A percentile compares a stretch with the other conserved stretches of the same genome.
Conservation (phyloP, 2,329 filamentous ascomycete genomes). For the Plenodomus biglobosus region DNA sequence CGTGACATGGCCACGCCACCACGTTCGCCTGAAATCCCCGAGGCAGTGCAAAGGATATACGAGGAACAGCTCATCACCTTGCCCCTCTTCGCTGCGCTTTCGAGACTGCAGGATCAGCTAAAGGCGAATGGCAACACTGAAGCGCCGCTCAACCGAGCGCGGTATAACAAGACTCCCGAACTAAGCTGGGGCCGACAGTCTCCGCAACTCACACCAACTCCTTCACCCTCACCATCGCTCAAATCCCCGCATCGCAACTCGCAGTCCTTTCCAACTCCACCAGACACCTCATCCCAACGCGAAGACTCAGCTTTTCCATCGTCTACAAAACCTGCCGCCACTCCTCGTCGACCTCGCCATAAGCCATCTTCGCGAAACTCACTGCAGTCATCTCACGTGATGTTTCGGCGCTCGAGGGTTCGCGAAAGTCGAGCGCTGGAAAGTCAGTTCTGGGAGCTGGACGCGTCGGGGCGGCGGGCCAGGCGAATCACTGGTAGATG, state of each 20-base stretch:
- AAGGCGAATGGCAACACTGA: constrained; percentile 2
- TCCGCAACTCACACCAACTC: constrained; percentile 7
- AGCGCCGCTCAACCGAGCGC: constrained; percentile 1
- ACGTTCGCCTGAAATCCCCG: constrained; percentile 1
- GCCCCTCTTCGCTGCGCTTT: constrained; percentile 3
- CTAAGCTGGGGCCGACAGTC: constrained; percentile 7
- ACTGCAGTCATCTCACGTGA: background rate
- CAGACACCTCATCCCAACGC: constrained; percentile 1
- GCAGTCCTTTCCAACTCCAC: constrained; percentile 1
- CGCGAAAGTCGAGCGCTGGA: constrained; percentile 3
- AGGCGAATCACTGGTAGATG: constrained; percentile 15
- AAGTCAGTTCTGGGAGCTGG: constrained; percentile 5
- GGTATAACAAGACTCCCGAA: constrained; percentile 3
- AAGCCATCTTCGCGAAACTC: background rate
- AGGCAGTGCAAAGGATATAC: constrained; percentile 3
- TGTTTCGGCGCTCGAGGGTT: constrained; percentile 5
- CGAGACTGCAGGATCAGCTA: constrained; percentile 4
- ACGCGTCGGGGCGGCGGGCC: constrained; percentile 5
- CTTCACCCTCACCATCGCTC: background rate
- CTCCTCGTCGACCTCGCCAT: background rate
- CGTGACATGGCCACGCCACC: constrained; percentile 2
- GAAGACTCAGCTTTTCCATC: background rate
- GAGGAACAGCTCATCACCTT: constrained; percentile 2
- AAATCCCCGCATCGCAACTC: constrained; percentile 1
- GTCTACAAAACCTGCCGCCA: background rate